Base-by-base conservation (phyloP, 2,329 filamentous ascomycete species). In the Aspergillus fischeri region DNA sequence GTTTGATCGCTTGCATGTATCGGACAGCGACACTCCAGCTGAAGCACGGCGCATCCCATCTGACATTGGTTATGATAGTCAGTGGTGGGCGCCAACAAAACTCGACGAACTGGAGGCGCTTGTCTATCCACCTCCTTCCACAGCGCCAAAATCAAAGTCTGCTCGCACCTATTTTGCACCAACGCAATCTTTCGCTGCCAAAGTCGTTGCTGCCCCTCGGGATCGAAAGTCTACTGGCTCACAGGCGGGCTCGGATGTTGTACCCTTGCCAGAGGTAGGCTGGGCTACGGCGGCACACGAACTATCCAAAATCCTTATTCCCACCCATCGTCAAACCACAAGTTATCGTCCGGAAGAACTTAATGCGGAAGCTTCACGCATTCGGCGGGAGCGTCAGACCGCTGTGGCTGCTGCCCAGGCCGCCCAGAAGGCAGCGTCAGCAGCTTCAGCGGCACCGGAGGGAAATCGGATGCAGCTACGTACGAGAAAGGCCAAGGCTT, bases 211-310 rank as follows among this genome's bases (percentile, higher is more conserved):
- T 49, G 83, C 87, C 1, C 78, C 86, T 8, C 88, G 85, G 60
- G 78, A 89, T 61, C 70, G 72, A 14, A 72, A 63, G 52, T 70
- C 67, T 5, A 64, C 63, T 10, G 65, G 67, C 20, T 70, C 65
- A n/a, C 60, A 65, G 82, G 85, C 45, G 82, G 87, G 58, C 51
- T 48, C 61, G 1, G 71, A 73, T 29, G 85, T 86, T 3, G 87
- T 88, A 0, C 90, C 90, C 8, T 84, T 88, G 1, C 91, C 92
- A 2, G 89, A 92, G 48, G 88, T 97, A 0, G 83, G 90, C 47
- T 97, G 93, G 94, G 84, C 87, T 0, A 83, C 88, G 28, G 92
- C 92, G n/a, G 84, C 90, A 0, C 84, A 91, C 65, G 92, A 96
- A 70, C 77, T 97, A 11, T 90, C 86, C 67, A 92, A 90, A 69